Evolutionary conservation across 2,329 filamentous ascomycete species (phyloP).

Genomic region (Metarhizium brunneum): DNA sequence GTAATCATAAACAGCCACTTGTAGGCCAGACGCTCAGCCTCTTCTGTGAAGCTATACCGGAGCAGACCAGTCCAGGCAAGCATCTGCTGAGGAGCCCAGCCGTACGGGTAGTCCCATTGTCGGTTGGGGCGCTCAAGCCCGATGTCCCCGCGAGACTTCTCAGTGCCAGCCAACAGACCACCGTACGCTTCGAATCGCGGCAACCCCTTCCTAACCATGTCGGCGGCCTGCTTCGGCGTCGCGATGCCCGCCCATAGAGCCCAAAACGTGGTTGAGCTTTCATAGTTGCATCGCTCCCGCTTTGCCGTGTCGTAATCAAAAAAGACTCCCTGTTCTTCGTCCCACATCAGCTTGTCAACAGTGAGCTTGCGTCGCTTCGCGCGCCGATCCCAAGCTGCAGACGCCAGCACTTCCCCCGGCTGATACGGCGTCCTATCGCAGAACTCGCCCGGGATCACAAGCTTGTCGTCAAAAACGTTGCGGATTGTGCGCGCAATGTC

Average conservation of each 20-base stretch:
- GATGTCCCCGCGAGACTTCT: slow-evolving; percentile 74
- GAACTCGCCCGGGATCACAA: slow-evolving; percentile 77
- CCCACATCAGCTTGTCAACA: slow-evolving; percentile 93
- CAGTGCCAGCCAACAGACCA: slow-evolving; percentile 80
- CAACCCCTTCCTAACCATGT: slow-evolving; percentile 70
- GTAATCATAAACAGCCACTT: slow-evolving; percentile 99
- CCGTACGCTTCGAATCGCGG: slow-evolving; percentile 84
- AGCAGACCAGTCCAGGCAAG: slow-evolving; percentile 90
- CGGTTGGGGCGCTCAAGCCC: slow-evolving; percentile 80
- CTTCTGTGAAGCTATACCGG: slow-evolving; percentile 84
- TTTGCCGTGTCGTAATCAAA: slow-evolving; percentile 92
- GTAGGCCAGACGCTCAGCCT: slow-evolving; percentile 83
- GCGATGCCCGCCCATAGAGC: slow-evolving; percentile 91
- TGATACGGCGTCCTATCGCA: slow-evolving; percentile 54
- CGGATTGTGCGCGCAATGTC: slow-evolving; percentile 87
- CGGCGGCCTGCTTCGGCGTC: slow-evolving; percentile 75
- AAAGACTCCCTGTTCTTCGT: slow-evolving; percentile 86
- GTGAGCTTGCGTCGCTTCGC: slow-evolving; percentile 73
- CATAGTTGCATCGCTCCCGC: slow-evolving; percentile 73
- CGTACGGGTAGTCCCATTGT: slow-evolving; percentile 97
- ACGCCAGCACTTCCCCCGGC: slow-evolving; percentile 66
- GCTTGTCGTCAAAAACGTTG: slow-evolving; percentile 70
- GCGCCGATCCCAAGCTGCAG: slow-evolving; percentile 81
- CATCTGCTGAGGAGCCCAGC: slow-evolving; percentile 98
- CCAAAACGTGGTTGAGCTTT: slow-evolving; percentile 93